Conservation (phyloP, 257 asterid species). For the Fraxinus pennsylvanica region DNA sequence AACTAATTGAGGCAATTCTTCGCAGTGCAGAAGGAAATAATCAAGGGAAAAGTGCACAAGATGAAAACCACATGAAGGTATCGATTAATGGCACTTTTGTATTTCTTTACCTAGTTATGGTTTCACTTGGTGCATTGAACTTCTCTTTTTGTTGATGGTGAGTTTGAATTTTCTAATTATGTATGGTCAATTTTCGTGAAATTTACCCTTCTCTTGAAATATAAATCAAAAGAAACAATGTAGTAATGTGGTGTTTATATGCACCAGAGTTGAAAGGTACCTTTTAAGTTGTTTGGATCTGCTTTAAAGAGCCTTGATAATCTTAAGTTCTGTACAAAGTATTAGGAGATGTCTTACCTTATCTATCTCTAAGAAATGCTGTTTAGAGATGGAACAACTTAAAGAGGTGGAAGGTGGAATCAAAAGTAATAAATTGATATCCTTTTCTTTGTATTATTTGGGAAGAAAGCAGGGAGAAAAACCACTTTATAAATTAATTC, state of each 20-base stretch:
- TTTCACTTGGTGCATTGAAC: neutral
- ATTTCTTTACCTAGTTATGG: neutral
- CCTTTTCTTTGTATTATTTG: neutral
- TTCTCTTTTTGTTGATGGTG: neutral
- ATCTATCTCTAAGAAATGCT: too few relatives aligned
- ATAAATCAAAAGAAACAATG: too few relatives aligned
- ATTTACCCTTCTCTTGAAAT: too few relatives aligned
- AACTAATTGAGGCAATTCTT: conserved; percentile 42
- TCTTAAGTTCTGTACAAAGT: neutral
- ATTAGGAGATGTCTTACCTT: neutral
- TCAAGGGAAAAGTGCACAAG: conserved; percentile 9
- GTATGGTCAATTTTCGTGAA: too few relatives aligned
- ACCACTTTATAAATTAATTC: too few relatives aligned
- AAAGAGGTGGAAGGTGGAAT: neutral
- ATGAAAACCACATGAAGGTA: conserved; percentile 31
- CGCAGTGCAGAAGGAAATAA: conserved; percentile 14
- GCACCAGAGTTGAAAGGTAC: neutral
- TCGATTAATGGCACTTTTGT: neutral
- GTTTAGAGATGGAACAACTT: too few relatives aligned
- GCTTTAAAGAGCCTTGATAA: neutral
- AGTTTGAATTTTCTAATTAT: neutral
- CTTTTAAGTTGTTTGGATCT: neutral
- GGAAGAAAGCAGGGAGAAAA: neutral
- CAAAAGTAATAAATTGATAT: too few relatives aligned
- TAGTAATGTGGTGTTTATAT: neutral